phyloP scores from a whole-genome alignment of 495 filamentous ascomycete genomes.

The Aspergillus leporis region DNA sequence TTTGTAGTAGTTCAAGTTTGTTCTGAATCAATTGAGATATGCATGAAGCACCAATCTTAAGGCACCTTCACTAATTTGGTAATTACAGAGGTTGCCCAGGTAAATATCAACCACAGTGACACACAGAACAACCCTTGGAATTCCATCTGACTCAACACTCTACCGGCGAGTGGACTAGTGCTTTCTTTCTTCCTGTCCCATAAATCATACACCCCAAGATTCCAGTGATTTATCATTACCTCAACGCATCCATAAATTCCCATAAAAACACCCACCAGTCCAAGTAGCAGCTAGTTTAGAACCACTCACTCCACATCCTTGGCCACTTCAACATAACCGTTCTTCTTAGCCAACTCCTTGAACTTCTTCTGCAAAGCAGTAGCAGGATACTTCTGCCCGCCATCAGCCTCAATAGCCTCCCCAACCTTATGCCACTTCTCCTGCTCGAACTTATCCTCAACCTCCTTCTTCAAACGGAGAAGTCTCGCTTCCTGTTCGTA shows the following conservation, averaged over 20 bases:
- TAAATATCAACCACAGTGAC: too few relatives aligned
- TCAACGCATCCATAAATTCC: background rate
- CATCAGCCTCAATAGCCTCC: slow-evolving; percentile 16
- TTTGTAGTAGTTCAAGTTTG: background rate
- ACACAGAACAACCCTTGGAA: too few relatives aligned
- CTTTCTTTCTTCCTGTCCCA: too few relatives aligned
- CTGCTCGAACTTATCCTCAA: slow-evolving; percentile 26
- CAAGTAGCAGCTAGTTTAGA: background rate
- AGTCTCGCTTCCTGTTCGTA: slow-evolving; percentile 17
- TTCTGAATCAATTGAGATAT: background rate
- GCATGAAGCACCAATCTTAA: too few relatives aligned
- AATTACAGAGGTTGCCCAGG: too few relatives aligned
- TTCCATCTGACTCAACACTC: too few relatives aligned
- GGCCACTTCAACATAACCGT: background rate
- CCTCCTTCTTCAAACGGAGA: slow-evolving; percentile 19
- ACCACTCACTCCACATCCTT: background rate
- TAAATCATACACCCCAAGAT: too few relatives aligned
- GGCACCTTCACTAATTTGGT: too few relatives aligned
- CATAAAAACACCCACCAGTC: background rate
- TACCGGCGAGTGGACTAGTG: too few relatives aligned
- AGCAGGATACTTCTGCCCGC: slow-evolving; percentile 22
- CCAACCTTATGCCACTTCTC: slow-evolving; percentile 26
- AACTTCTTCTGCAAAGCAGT: slow-evolving; percentile 26
- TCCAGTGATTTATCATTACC: background rate
- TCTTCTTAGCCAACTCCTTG: slow-evolving; percentile 20